A percentile compares a stretch with the other conserved stretches of the same genome.
Evolutionary conservation across 352 stramenopile species (phyloP).

Genomic region (Pythium brachiatum): DNA sequence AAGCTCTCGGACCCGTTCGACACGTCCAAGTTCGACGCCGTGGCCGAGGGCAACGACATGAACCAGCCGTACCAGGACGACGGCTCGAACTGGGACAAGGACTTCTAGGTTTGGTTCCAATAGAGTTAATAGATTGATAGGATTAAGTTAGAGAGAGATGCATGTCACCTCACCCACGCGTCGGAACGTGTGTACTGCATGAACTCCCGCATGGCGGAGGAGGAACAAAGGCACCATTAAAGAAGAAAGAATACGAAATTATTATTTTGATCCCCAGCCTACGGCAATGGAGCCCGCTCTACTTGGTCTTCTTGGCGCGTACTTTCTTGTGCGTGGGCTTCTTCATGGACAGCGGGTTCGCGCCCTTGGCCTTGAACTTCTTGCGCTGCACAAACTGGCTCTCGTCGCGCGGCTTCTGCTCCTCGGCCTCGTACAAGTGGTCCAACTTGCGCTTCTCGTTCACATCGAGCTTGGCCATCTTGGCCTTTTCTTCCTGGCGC

Average conservation of each 20-base stretch:
- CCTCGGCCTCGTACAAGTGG: conserved; percentile 28
- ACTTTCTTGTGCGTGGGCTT: conserved; percentile 79
- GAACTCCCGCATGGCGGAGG: neutral
- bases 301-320: conserved; percentile 73
- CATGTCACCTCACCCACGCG: conserved; percentile 10
- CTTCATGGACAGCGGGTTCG: conserved; percentile 78
- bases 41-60: conserved; percentile 59
- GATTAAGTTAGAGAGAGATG: neutral
- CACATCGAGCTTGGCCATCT: conserved; percentile 62
- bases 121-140: conserved; percentile 1
- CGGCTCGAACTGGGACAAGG: conserved; percentile 71
- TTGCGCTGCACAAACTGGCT: conserved; percentile 31
- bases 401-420: conserved; percentile 1
- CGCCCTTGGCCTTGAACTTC: conserved; percentile 60
- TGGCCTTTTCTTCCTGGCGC: conserved; percentile 71
- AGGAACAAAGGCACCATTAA: neutral
- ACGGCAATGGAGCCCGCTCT: too few relatives aligned
- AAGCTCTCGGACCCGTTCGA: conserved; percentile 75
- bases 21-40: conserved; percentile 81
- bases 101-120: conserved; percentile 81
- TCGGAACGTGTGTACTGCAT: conserved; percentile 12
- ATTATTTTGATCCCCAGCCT: conserved; percentile 5
- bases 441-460: conserved; percentile 81
- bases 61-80: conserved; percentile 53
- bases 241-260: neutral